Percentiles rank a stretch among this genome's conserved stretches.
Evolutionary conservation across 2,329 filamentous ascomycete genomes (phyloP).

Genomic region (Alternaria hordeiaustralica): DNA sequence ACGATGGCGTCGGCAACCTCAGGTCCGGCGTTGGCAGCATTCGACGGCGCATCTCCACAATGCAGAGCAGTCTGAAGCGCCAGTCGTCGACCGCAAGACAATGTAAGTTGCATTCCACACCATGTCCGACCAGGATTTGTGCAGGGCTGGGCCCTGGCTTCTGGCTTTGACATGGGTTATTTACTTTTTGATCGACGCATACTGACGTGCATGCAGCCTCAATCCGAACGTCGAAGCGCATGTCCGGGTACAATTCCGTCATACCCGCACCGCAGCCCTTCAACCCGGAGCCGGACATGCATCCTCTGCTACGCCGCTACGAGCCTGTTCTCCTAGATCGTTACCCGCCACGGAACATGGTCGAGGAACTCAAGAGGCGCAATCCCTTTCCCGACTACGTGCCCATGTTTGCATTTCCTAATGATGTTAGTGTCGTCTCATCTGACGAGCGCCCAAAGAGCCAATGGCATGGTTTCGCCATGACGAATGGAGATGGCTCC

Average conservation of each 20-base stretch:
- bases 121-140: neutral
- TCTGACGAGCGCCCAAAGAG: slow-evolving; percentile 91
- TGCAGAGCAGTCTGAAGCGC: slow-evolving; percentile 87
- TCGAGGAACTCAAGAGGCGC: slow-evolving; percentile 79
- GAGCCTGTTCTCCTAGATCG: slow-evolving; percentile 95
- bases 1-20: slow-evolving; percentile 60
- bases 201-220: slow-evolving; percentile 57
- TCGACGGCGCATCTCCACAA: slow-evolving; percentile 90
- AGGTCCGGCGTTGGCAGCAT: slow-evolving; percentile 80
- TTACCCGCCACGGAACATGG: slow-evolving; percentile 83
- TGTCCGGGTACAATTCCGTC: slow-evolving; percentile 98
- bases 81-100: slow-evolving; percentile 78
- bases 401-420: slow-evolving; percentile 98
- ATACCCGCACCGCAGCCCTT: slow-evolving; percentile 93
- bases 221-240: slow-evolving; percentile 80
- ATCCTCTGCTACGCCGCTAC: slow-evolving; percentile 90
- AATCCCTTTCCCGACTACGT: slow-evolving; percentile 96
- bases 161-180: slow-evolving; percentile 16
- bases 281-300: slow-evolving; percentile 89
- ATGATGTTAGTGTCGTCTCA: slow-evolving; percentile 96
- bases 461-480: slow-evolving; percentile 99
- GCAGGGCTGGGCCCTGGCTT: neutral
- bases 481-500: slow-evolving; percentile 92
- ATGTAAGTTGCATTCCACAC: slow-evolving; percentile 60
- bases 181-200: slow-evolving; percentile 29